A percentile compares a stretch with the other conserved stretches of the same genome.
phyloP scores from a whole-genome alignment of 1,139 yeast species.

The Wickerhamiella pararugosa region DNA sequence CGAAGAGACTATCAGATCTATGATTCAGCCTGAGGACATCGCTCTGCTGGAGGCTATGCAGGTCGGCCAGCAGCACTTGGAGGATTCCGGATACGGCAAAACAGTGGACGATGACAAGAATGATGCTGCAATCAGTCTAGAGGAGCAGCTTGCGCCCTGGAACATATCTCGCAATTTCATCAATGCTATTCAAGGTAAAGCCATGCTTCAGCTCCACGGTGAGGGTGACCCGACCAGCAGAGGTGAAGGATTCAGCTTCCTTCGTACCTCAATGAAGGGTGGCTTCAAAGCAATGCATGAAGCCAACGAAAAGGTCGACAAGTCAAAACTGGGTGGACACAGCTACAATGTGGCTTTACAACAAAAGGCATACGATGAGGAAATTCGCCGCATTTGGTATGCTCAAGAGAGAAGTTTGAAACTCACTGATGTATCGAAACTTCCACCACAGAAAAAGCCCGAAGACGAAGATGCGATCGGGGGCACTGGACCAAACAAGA shows the following conservation, averaged over 20 bases:
- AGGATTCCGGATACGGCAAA: constrained; percentile 49
- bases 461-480: constrained; percentile 7
- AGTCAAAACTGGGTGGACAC: constrained; percentile 43
- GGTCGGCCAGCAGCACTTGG: constrained; percentile 72
- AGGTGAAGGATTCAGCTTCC: constrained; percentile 80
- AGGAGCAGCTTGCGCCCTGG: constrained; percentile 92
- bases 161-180: constrained; percentile 78
- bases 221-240: constrained; percentile 93
- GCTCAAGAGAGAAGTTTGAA: constrained; percentile 58
- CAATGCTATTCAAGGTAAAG: constrained; percentile 89
- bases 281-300: constrained; percentile 61
- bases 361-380: constrained; percentile 85
- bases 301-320: constrained; percentile 28
- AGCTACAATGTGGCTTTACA: constrained; percentile 73
- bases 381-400: constrained; percentile 81
- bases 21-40: constrained; percentile 89
- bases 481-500: constrained; percentile 9
- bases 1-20: constrained; percentile 64
- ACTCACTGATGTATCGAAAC: constrained; percentile 21
- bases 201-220: constrained; percentile 93
- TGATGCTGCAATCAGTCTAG: constrained; percentile 38
- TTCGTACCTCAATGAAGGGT: constrained; percentile 88
- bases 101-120: constrained; percentile 33
- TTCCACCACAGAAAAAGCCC: constrained; percentile 8
- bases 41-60: constrained; percentile 84